phyloP scores from a whole-genome alignment of 331 rosid species.

The Acacia pycnantha region DNA sequence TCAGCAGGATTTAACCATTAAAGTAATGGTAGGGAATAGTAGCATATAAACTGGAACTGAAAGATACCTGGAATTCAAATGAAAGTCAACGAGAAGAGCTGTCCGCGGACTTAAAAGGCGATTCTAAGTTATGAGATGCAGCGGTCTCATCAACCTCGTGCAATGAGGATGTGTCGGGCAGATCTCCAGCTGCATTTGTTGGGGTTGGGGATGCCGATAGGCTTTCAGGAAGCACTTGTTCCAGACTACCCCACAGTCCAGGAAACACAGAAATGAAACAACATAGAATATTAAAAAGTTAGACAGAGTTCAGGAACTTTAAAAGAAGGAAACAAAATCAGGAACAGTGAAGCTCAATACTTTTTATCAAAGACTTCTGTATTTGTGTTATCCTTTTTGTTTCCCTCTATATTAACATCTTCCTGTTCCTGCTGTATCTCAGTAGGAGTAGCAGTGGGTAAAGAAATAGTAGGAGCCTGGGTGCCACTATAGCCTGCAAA shows the following conservation, averaged over 20 bases:
- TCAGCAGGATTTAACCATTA: constrained; percentile 15
- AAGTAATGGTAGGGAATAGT: neutral
- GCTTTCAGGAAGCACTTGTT: constrained; percentile 81
- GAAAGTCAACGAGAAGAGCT: constrained; percentile 43
- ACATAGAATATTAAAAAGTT: neutral
- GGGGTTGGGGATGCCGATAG: constrained; percentile 80
- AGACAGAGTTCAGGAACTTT: neutral
- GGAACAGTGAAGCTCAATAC: constrained; percentile 25
- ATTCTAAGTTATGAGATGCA: constrained; percentile 28
- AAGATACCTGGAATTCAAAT: constrained; percentile 51
- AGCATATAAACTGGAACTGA: constrained; percentile 13
- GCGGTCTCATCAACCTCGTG: constrained; percentile 37
- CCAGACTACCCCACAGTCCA: constrained; percentile 49
- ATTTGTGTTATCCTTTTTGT: constrained; percentile 22
- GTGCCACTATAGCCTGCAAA: constrained; percentile 49
- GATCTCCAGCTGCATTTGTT: constrained; percentile 58
- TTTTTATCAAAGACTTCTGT: constrained; percentile 35
- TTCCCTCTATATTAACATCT: constrained; percentile 36
- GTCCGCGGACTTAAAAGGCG: constrained; percentile 30
- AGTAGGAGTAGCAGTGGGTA: constrained; percentile 22
- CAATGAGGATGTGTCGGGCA: constrained; percentile 40
- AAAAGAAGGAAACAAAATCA: neutral
- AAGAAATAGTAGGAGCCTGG: constrained; percentile 30
- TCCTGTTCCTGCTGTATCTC: constrained; percentile 41
- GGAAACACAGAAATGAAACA: neutral